Evolutionary conservation across 352 stramenopile species (phyloP), one percentile per base, ranked within the genome.

Genomic region (Globisporangium cystogenes): DNA sequence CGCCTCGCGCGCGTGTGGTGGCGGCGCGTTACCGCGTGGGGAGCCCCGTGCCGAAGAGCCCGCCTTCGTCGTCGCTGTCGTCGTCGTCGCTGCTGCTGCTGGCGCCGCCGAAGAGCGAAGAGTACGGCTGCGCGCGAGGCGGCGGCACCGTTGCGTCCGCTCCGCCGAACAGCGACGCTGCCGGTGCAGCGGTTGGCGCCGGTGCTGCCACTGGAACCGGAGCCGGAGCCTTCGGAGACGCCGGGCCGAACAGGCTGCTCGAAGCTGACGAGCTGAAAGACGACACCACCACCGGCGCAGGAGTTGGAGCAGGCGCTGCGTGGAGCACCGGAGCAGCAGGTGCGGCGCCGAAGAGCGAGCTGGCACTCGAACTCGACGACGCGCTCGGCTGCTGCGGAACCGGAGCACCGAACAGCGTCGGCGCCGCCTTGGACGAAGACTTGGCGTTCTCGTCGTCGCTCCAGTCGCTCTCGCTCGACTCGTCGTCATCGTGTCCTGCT

Each of bases 21-120:
- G n/a, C n/a, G n/a, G 16, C 37, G 37, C 12, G 21, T 73, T 83
- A 88, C 62, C 80, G 73, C 59, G 64, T 87, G 6, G 77, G 78
- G n/a, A 90, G 59, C 11, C 80, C 75, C 4, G 80, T 90, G 57
- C 81, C 81, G 62, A 94, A 92, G 27, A 94, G 68, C 5, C 81
- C 79, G 24, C 76, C 75, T 67, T 83, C 76, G 48, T 89, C 81
- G 33, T 93, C 82, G 48, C 76, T 89, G 61, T 93, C 82, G 47
- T 75, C 79, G 55, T 78, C 72, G 46, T 68, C 79, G 52, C 74
- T 71, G 63, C 70, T 81, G 40, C 64, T 78, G 60, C 74, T 77
- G 50, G 68, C 77, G 15, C 56, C 74, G 16, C 67, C 68, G 54
- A 93, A 93, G 4, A 93, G 64, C 31, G 78, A 90, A 16, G 50